These are phyloP conservation scores for Suillus plorans DNA, from an alignment of 768 basidiomycete genomes.

Conservation along the genomic window DNA sequence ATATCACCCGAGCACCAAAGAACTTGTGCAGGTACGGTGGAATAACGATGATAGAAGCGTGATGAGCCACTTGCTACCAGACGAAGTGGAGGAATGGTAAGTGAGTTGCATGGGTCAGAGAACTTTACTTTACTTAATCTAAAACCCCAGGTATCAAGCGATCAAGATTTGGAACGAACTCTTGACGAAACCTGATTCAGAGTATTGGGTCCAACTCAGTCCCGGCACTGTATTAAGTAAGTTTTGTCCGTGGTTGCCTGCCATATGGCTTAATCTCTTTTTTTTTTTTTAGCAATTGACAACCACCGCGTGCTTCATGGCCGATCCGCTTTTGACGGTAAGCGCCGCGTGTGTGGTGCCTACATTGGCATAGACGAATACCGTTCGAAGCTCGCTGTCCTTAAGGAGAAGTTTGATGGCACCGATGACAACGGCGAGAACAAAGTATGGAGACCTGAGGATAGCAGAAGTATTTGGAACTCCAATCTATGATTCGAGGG, in stretches of 20 bases:
- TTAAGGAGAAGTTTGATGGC: conserved; percentile 55
- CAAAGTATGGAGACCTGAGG: conserved; percentile 10
- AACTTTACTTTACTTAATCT: neutral
- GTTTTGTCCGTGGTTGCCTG: conserved; percentile 26
- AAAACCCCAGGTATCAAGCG: conserved; percentile 66
- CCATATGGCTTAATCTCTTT: neutral
- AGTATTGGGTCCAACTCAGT: conserved; percentile 89
- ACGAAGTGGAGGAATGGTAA: conserved; percentile 74
- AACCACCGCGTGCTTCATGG: conserved; percentile 95
- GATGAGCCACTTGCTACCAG: conserved; percentile 58
- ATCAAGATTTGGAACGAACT: conserved; percentile 75
- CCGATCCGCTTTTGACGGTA: conserved; percentile 85
- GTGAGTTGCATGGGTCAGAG: conserved; percentile 34
- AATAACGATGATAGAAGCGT: conserved; percentile 93
- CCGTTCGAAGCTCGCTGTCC: conserved; percentile 69
- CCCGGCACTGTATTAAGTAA: conserved; percentile 84
- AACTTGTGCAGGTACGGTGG: conserved; percentile 82
- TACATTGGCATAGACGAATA: conserved; percentile 94
- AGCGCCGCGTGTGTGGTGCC: conserved; percentile 92
- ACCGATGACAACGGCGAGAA: conserved; percentile 19
- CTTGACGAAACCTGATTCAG: conserved; percentile 76
- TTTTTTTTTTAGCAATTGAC: conserved; percentile 62
- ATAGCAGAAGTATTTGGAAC: conserved; percentile 60
- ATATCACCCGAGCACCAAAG: conserved; percentile 58
- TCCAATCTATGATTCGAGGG: conserved; percentile 40